phyloP scores from a whole-genome alignment of 164 flowering plant species.

The Nymphaea colorata region DNA sequence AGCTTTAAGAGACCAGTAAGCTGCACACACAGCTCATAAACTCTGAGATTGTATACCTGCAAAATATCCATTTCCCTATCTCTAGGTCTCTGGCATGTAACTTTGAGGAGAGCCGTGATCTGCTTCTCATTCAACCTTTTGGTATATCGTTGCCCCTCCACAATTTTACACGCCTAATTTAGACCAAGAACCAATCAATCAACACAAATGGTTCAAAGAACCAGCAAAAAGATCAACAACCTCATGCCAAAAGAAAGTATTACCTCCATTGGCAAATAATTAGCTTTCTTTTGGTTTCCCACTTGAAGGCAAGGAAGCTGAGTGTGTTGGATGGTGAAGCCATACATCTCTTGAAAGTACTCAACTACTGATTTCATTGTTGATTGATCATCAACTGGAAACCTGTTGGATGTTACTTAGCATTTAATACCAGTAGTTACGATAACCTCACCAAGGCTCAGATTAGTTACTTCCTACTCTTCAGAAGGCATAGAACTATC shows the following conservation, averaged over 20 bases:
- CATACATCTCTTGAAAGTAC: conserved; percentile 63
- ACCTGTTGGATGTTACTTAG: conserved; percentile 17
- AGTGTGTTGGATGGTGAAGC: conserved; percentile 47
- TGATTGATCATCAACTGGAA: conserved; percentile 49
- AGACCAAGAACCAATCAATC: not conserved
- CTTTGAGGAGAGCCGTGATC: conserved; percentile 64
- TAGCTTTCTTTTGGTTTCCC: conserved; percentile 51
- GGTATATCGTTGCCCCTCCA: conserved; percentile 72
- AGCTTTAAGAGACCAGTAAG: too few species aligned
- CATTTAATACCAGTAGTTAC: not conserved
- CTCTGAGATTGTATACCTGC: conserved; percentile 24
- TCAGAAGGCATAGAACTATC: not conserved
- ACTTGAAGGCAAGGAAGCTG: conserved; percentile 69
- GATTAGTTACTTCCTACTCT: too few species aligned
- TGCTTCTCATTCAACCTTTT: conserved; percentile 75
- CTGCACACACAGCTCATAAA: too few species aligned
- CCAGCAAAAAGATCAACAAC: not conserved
- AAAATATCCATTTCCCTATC: conserved; percentile 64
- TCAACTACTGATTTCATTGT: conserved; percentile 62
- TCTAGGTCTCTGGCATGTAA: conserved; percentile 74
- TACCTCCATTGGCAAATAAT: conserved; percentile 77
- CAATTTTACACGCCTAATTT: conserved; percentile 71
- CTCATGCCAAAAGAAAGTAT: not conserved
- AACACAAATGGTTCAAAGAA: not conserved
- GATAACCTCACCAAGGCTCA: too few species aligned